Base-by-base conservation (phyloP, 306 rosid genomes). In the Vigna nakashimae region DNA sequence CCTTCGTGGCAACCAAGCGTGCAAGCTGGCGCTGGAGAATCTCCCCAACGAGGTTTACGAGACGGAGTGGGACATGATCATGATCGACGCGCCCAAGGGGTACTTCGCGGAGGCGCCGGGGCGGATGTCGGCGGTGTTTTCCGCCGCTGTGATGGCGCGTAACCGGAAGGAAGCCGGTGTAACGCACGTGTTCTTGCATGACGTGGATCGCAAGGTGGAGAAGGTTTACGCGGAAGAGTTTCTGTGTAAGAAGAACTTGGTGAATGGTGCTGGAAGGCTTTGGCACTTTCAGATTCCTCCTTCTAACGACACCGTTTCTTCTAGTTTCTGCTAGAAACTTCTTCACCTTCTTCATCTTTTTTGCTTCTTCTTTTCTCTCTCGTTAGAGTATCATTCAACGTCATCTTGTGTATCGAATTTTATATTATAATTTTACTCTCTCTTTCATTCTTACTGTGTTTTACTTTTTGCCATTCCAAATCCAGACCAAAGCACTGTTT, bases 61-160 rank as follows among this genome's bases (percentile, higher is more conserved):
- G 1, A 91, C 13, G 34, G 98, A 92, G 72, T 95, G 99, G 99
- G 99, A 95, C 60, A 74, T 92, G 49, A 90, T 95, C 20, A 95
- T 95, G 99, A 78, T 95, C 60, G 97, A 95, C 71, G 99, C 98
- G 32, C 99, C 99, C 0, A 64, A 79, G 0, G 99, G 98, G 0
- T 95, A 95, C 42, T 95, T 72, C 9, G 83, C 97, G 0, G 94
- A 92, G 85, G 96, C 96, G 0, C 99, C 98, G 1, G 99, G 98
- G 1, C 7, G 99, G 36, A 95, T 95, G 99, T 96, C 78, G 4
- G 98, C 97, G 9, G 94, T 95, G 28, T 95, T 78, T 78, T 91
- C 98, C 0, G 97, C 93, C n/a, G 92, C 99, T 0, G 92, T 95
- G 3, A 92, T 92, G 98, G 98, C 93, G 1, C 82, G 98, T 72